A percentile compares a stretch with the other conserved stretches of the same genome.
Evolutionary conservation across 1,139 yeast species (phyloP).

Genomic region (Yarrowia galli): DNA sequence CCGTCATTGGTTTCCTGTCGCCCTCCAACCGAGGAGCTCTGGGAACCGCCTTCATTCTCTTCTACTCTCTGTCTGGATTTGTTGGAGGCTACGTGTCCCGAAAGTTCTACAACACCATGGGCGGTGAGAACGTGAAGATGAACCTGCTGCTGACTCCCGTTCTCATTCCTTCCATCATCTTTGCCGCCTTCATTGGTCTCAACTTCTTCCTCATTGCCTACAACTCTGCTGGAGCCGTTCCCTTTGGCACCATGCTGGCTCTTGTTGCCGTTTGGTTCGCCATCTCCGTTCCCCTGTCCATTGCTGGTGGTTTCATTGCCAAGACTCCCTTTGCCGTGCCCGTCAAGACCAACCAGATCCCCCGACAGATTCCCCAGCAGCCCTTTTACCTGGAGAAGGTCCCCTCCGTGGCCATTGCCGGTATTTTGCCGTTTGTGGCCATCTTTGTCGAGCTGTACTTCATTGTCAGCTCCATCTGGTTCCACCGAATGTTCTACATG

Average conservation of each 20-base stretch:
- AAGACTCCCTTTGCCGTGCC: conserved; percentile 68
- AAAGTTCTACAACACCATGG: conserved; percentile 82
- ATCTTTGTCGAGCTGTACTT: conserved; percentile 95
- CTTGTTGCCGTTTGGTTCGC: conserved; percentile 84
- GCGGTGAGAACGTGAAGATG: conserved; percentile 90
- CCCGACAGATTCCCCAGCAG: conserved; percentile 93
- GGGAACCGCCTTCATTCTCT: conserved; percentile 84
- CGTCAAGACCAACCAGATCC: conserved; percentile 86
- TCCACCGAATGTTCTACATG: conserved; percentile 93
- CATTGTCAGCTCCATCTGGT: conserved; percentile 88
- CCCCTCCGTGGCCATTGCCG: conserved; percentile 77
- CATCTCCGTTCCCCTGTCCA: conserved; percentile 83
- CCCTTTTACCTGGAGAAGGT: conserved; percentile 79
- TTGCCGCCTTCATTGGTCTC: conserved; percentile 67
- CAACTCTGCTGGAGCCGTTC: conserved; percentile 93
- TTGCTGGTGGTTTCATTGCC: conserved; percentile 79
- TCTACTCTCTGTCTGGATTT: conserved; percentile 79
- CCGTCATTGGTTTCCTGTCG: conserved; percentile 85
- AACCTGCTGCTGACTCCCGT: conserved; percentile 84
- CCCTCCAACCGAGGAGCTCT: conserved; percentile 96
- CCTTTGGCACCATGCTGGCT: conserved; percentile 86
- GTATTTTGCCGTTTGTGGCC: conserved; percentile 94
- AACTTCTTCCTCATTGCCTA: conserved; percentile 83
- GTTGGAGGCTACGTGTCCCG: conserved; percentile 90
- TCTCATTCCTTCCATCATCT: conserved; percentile 80